phyloP scores from a whole-genome alignment of 163 green algal species.

The Prototheca wickerhamii region DNA sequence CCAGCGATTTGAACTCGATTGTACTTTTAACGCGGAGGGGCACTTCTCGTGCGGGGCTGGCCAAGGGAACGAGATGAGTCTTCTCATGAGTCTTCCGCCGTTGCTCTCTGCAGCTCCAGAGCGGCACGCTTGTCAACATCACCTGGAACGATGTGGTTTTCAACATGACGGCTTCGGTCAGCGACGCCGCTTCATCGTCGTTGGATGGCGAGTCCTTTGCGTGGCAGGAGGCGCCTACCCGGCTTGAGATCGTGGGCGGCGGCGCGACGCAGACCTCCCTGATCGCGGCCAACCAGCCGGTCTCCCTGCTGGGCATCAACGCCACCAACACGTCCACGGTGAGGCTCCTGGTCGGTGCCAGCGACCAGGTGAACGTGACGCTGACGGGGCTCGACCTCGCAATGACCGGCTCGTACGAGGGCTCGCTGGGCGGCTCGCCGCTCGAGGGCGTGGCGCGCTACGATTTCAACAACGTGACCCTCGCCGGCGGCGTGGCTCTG shows the following conservation, averaged over 20 bases:
- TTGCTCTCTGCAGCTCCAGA: no score
- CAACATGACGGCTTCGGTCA: no score
- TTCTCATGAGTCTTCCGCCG: no score
- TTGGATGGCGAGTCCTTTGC: no score
- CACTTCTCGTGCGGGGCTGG: no score
- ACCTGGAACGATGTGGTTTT: no score
- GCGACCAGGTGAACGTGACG: not conserved
- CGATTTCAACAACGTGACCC: not conserved
- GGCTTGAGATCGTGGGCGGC: not conserved
- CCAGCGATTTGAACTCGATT: no score
- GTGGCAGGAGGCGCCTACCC: not conserved
- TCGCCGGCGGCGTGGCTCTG: slow-evolving; percentile 13
- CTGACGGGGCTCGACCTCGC: not conserved
- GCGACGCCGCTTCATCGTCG: no score
- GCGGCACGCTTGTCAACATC: no score
- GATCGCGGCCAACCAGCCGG: not conserved
- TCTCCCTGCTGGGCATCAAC: not conserved
- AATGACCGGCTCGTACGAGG: not conserved
- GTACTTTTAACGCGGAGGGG: no score
- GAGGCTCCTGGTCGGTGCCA: not conserved
- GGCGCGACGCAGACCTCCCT: not conserved
- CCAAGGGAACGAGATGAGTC: no score
- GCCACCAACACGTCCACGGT: not conserved
- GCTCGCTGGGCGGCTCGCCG: not conserved
- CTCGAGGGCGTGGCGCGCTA: slow-evolving; percentile 11